phyloP scores from a whole-genome alignment of 768 basidiomycete genomes.

The Tylopilus subfusipes region DNA sequence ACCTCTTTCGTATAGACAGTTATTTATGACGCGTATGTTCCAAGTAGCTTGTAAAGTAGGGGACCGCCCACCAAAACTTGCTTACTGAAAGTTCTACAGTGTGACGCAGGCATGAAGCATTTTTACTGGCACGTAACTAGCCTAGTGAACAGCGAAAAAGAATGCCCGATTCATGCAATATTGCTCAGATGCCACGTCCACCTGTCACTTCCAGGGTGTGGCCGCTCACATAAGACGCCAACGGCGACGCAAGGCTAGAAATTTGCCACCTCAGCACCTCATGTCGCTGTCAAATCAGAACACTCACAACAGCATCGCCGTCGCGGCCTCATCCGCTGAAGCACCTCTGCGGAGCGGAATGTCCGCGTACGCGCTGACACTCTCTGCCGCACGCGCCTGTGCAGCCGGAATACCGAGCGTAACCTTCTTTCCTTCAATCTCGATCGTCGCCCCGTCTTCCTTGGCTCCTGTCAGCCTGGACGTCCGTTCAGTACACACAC shows the following conservation, averaged over 20 bases:
- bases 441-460: conserved; percentile 70
- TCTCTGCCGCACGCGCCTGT: conserved; percentile 36
- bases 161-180: background rate
- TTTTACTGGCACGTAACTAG: background rate
- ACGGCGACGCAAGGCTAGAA: conserved; percentile 66
- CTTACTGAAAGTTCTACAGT: background rate
- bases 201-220: conserved; percentile 86
- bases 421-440: conserved; percentile 81
- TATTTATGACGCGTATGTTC: too few relatives aligned
- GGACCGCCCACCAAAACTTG: too few relatives aligned
- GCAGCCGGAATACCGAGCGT: conserved; percentile 73
- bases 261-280: conserved; percentile 4
- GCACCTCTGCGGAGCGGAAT: conserved; percentile 71
- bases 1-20: background rate
- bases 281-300: background rate
- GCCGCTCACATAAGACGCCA: conserved; percentile 77
- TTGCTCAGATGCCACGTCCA: conserved; percentile 62
- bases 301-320: conserved; percentile 71
- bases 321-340: conserved; percentile 73
- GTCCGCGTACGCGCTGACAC: conserved; percentile 40
- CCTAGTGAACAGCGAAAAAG: background rate
- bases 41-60: too few relatives aligned
- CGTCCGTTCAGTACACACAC: conserved; percentile 1
- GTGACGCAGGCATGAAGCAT: background rate
- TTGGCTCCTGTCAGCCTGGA: conserved; percentile 74